Percentiles rank a stretch among this genome's conserved stretches.
These are phyloP conservation scores for Leccinum pachyderme DNA, from an alignment of 1,284 basidiomycete species.

Conservation along the genomic window DNA sequence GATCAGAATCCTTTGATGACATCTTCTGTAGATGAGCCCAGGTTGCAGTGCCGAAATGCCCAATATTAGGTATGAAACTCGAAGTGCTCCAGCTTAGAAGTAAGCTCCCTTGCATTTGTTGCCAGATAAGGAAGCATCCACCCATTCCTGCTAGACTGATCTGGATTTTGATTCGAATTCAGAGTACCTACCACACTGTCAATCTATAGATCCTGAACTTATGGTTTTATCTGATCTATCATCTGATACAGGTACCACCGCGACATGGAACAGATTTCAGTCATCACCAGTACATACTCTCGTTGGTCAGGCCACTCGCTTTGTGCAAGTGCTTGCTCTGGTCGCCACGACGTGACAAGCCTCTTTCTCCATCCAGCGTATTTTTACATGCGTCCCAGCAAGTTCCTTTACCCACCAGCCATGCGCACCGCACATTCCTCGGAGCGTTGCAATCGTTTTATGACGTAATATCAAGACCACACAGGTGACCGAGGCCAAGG, in stretches of 20 bases:
- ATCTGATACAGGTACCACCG: not conserved
- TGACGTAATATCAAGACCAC: no score
- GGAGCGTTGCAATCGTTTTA: not conserved
- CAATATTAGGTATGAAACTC: not conserved
- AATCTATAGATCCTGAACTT: not conserved
- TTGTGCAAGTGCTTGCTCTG: not conserved
- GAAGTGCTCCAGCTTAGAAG: not conserved
- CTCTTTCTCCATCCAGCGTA: not conserved
- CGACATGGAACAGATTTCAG: not conserved
- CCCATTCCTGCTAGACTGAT: not conserved
- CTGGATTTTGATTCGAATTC: not conserved
- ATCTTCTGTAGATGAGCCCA: conserved; percentile 25
- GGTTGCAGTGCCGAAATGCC: not conserved
- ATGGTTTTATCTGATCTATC: not conserved
- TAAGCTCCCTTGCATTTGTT: not conserved
- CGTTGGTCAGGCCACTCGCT: not conserved
- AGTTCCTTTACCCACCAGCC: not conserved
- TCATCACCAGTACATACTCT: not conserved
- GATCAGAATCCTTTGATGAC: conserved; percentile 62
- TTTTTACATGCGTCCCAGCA: not conserved
- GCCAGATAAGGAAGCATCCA: conserved; percentile 6
- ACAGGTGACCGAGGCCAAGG: no score
- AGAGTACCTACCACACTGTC: not conserved
- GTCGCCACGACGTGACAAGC: not conserved
- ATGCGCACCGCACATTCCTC: not conserved